Evolutionary conservation across 108 stramenopile genomes (phyloP), one percentile per base, ranked within the genome.

Genomic region (Conticribra guillardii): DNA sequence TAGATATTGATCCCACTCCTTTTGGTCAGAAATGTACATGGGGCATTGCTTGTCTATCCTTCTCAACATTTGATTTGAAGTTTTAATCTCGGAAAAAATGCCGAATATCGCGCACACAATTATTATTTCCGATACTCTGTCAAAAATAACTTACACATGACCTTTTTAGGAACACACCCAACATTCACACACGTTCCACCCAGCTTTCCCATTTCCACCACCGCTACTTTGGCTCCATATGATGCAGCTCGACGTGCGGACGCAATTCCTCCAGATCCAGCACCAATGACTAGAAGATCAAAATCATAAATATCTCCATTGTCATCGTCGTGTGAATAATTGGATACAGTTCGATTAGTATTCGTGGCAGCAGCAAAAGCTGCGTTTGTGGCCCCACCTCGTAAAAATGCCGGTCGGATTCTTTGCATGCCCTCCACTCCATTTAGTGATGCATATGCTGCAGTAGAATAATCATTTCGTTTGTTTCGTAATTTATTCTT

Each of bases 161-260:
- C 75, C 49, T 83, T 83, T 68, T 96, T 96, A 17, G 96, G 96
- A 0, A 96, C 93, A 80, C 98, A 98, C 4, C 97, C 98, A 0
- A 98, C 96, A 76, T 98, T 98, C 64, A 98, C 98, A 64, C 98
- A 98, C 24, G 98, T 98, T 28, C 98, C 96, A 5, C 98, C 98
- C 61, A 96, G 60, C 32, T 84, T 63, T 4, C 81, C 86, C 37
- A 68, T 66, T 82, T 98, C 96, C 28, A 97, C 67, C n/a, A 98
- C 73, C 0, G 79, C 96, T 7, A 97, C 96, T 65, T 91, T 92
- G 16, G 82, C 85, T 14, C 90, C 89, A 68, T 97, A 92, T 0
- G 61, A 47, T 26, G 98, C 97, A 18, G 96, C 93, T 54, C 98
- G 81, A 48, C 89, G 72, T 37, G 90, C 90, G 19, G 74, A 79